Evolutionary conservation across 352 stramenopile species (phyloP).

Genomic region (Phytopythium boreale): DNA sequence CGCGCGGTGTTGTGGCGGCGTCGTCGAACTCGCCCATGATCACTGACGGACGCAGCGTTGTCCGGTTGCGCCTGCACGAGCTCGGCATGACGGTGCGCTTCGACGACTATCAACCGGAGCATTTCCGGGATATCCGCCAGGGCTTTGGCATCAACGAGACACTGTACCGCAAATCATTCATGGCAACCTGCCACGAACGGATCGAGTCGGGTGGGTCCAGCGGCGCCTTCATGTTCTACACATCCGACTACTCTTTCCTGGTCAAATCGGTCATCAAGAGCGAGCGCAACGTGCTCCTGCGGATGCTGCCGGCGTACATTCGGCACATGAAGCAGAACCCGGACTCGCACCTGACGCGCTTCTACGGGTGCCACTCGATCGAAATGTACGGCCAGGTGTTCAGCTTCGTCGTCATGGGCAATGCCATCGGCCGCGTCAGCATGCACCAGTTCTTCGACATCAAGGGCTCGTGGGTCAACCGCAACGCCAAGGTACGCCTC

Average conservation of each 20-base stretch:
- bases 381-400: slow-evolving; percentile 88
- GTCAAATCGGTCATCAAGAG: slow-evolving; percentile 84
- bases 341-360: slow-evolving; percentile 82
- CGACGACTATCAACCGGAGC: slow-evolving; percentile 65
- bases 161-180: slow-evolving; percentile 74
- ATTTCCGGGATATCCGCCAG: slow-evolving; percentile 77
- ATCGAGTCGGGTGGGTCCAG: slow-evolving; percentile 82
- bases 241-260: slow-evolving; percentile 81
- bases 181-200: slow-evolving; percentile 80
- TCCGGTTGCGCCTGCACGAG: slow-evolving; percentile 74
- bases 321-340: slow-evolving; percentile 79
- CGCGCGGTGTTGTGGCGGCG: slow-evolving; percentile 74
- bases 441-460: slow-evolving; percentile 91
- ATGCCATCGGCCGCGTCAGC: slow-evolving; percentile 76
- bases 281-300: slow-evolving; percentile 76
- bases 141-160: slow-evolving; percentile 77
- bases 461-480: slow-evolving; percentile 88
- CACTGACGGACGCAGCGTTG: slow-evolving; percentile 42
- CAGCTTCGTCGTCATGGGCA: slow-evolving; percentile 91
- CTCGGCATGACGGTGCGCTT: slow-evolving; percentile 81
- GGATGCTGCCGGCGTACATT: slow-evolving; percentile 84
- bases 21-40: slow-evolving; percentile 64
- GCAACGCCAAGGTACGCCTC: slow-evolving; percentile 63
- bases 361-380: slow-evolving; percentile 88
- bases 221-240: slow-evolving; percentile 91